Evolutionary conservation across 441 rosid genomes (phyloP).

Genomic region (Corymbia calophylla): DNA sequence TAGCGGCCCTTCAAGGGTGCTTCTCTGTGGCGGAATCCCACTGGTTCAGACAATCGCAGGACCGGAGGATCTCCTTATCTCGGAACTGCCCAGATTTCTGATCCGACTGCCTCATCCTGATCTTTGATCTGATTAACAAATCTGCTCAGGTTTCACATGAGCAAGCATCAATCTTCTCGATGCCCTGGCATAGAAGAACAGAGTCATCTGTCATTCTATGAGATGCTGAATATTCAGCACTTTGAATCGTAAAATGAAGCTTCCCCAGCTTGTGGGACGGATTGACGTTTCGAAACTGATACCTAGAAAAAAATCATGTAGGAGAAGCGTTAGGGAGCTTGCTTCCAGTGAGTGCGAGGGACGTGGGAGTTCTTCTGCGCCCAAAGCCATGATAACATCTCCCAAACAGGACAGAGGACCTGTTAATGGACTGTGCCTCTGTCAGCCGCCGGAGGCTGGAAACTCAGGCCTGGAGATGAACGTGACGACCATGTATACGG

Average conservation of each 20-base stretch:
- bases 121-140: constrained; percentile 32
- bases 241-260: not conserved
- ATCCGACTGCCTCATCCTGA: constrained; percentile 9
- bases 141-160: constrained; percentile 84
- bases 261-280: not conserved
- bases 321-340: constrained; percentile 66
- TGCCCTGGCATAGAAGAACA: not conserved
- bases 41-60: constrained; percentile 10
- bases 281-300: not conserved
- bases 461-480: not conserved
- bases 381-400: constrained; percentile 79
- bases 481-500: not conserved
- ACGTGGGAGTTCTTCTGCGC: constrained; percentile 72
- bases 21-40: constrained; percentile 20
- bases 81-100: constrained; percentile 19
- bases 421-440: constrained; percentile 79
- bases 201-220: not conserved
- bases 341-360: constrained; percentile 66
- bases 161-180: constrained; percentile 86
- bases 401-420: constrained; percentile 86
- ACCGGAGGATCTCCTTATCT: constrained; percentile 23
- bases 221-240: not conserved
- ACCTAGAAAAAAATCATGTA: constrained; percentile 80
- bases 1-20: constrained; percentile 23
- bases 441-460: constrained; percentile 25